Evolutionary conservation across 1,284 basidiomycete species (phyloP), one percentile per base, ranked within the genome.

Genomic region (Veloboletus limbatus): DNA sequence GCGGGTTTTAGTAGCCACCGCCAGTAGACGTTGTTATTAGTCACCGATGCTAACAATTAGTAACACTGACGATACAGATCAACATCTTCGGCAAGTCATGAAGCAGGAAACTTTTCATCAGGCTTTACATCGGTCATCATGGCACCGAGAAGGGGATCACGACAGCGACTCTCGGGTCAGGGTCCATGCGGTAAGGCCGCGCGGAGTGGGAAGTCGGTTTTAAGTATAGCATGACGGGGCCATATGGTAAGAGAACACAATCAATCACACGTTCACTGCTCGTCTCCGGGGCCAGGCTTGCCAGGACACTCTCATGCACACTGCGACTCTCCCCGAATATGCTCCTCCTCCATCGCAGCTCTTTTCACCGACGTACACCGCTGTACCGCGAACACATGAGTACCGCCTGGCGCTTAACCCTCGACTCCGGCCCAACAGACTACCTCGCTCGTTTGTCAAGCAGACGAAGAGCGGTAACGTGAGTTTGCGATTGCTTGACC

Each of bases 361-460:
- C 20, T 45, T 46, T 47, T 60, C 65, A 6, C 77, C 75, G 6
- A 64, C 71, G 2, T 79, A 79, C 54, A 69, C 76, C 5, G 68
- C 66, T 17, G 41, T 55, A 36, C 81, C 82, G 0, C 73, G 72
- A 24, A 59, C 70, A 18, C 62, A 74, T 46, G 83, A 86, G 59
- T 76, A 74, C 47, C 74, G 76, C 6, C 55, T 80, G 39, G 73
- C 76, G 8, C 62, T 80, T 24, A 73, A 72, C n/a, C 72, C 73
- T 28, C 71, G 72, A 24, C 55, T 68, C 30, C 67, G 67, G 11
- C 63, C 69, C 13, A 60, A 48, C 47, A 65, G 76, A 24, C 69
- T 71, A 9, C 57, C 66, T 13, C 74, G 74, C 8, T 72, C 72
- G 45, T 84, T 82, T 54, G 69, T 80, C 42, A 88, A 87, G 62